phyloP scores from a whole-genome alignment of 2,329 filamentous ascomycete species.

The Fusarium euwallaceae region DNA sequence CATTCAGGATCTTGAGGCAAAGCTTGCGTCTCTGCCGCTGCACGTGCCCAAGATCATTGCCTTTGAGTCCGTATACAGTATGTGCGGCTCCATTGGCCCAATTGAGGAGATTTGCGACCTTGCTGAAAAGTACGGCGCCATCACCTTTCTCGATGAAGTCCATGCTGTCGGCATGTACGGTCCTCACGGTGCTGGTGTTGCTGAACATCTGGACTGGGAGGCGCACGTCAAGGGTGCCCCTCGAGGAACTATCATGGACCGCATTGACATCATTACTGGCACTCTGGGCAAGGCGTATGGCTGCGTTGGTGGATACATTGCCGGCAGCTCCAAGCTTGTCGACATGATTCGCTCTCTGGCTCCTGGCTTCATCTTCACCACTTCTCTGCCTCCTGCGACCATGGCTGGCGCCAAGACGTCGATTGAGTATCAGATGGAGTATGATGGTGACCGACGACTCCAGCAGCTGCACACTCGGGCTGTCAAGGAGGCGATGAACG shows the following conservation, averaged over 20 bases:
- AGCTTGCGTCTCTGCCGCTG: slow-evolving; percentile 87
- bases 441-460: slow-evolving; percentile 87
- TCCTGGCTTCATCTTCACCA: slow-evolving; percentile 99
- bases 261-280: slow-evolving; percentile 96
- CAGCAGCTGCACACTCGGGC: slow-evolving; percentile 97
- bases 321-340: slow-evolving; percentile 86
- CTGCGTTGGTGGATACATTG: slow-evolving; percentile 97
- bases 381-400: slow-evolving; percentile 92
- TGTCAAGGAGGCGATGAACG: slow-evolving; percentile 86
- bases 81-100: slow-evolving; percentile 97
- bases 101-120: slow-evolving; percentile 97
- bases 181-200: slow-evolving; percentile 93
- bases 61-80: slow-evolving; percentile 98
- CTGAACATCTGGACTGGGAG: slow-evolving; percentile 96
- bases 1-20: slow-evolving; percentile 89
- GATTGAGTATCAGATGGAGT: slow-evolving; percentile 92
- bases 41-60: slow-evolving; percentile 97
- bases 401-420: slow-evolving; percentile 95
- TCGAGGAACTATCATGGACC: slow-evolving; percentile 90
- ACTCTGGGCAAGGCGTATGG: slow-evolving; percentile 98
- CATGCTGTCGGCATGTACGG: slow-evolving; percentile 99
- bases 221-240: slow-evolving; percentile 82
- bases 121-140: slow-evolving; percentile 95
- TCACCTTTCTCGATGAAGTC: slow-evolving; percentile 98
- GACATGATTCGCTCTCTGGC: slow-evolving; percentile 95